Evolutionary conservation across 2,329 filamentous ascomycete genomes (phyloP).

Genomic region (Fusarium sublunatum): DNA sequence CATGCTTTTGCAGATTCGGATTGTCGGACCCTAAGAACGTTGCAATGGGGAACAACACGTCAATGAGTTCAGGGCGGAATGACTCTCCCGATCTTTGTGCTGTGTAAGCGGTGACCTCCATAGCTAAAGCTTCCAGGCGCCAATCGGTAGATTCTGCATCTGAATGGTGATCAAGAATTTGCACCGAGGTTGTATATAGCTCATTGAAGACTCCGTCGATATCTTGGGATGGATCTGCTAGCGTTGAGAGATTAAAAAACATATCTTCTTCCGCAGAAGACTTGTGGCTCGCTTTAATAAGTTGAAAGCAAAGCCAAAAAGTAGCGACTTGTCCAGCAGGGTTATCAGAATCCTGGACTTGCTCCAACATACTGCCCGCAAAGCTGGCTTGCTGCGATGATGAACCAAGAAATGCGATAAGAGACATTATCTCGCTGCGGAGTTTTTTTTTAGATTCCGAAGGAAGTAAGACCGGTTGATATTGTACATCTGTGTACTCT

Average conservation of each 20-base stretch:
- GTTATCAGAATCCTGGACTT: constrained; percentile 64
- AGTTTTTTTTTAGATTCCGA: constrained; percentile 75
- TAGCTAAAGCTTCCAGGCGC: constrained; percentile 79
- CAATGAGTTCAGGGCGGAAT: constrained; percentile 88
- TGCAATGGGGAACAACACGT: constrained; percentile 90
- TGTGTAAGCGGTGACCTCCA: constrained; percentile 83
- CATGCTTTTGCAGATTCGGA: constrained; percentile 77
- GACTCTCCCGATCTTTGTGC: constrained; percentile 72
- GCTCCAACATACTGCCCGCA: constrained; percentile 72
- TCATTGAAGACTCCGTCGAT: constrained; percentile 67
- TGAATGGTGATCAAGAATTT: constrained; percentile 66
- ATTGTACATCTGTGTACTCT: constrained; percentile 50
- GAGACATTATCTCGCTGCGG: constrained; percentile 64
- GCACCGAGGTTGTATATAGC: constrained; percentile 75
- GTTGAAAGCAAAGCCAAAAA: constrained; percentile 83
- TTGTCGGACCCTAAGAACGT: constrained; percentile 84
- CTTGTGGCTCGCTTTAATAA: constrained; percentile 69
- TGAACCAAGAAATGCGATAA: constrained; percentile 67
- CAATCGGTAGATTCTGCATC: constrained; percentile 69
- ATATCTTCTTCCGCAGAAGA: constrained; percentile 69
- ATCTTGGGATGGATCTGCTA: constrained; percentile 53
- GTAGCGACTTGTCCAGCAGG: constrained; percentile 73
- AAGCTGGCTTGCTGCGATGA: constrained; percentile 70
- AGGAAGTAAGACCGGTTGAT: constrained; percentile 70
- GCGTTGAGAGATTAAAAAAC: constrained; percentile 68